Base-by-base conservation (phyloP, 176 grass and related monocot species). In the Triticum timopheevii region DNA sequence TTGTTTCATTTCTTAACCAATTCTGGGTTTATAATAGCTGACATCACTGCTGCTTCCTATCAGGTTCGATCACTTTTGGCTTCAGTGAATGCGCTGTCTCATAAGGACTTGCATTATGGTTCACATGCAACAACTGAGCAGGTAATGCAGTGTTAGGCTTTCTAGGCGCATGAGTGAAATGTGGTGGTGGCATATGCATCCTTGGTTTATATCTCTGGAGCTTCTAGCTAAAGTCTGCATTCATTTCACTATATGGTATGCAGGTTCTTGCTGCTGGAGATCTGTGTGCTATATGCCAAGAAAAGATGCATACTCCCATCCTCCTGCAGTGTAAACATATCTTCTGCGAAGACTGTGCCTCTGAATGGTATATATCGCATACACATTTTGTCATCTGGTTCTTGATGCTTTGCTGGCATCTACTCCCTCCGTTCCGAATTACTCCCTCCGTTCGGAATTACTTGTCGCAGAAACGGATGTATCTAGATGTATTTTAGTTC, bases 51-150 rank as follows among this genome's bases (percentile, higher is more conserved):
- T 85, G 59, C 78, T 67, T 72, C 56, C 65, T 69, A 58, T 58
- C 93, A 98, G 96, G 92, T 95, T 80, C 92, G 92, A 89, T 94
- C 96, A 73, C 95, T 95, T 92, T 87, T 98, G 69, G 83, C 93
- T 69, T 89, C 93, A 82, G 30, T 95, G 80, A 95, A 86, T 81
- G 96, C 92, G 3, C 85, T 98, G 73, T 95, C 93, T 84, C 93
- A 89, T 44, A 95, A 95, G 87, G 92, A 97, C 71, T 80, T 98
- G 77, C 92, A 95, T 88, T 98, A 95, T 86, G 96, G 96, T 50
- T 93, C 90, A 68, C 89, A 84, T 85, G 93, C 96, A 84, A 98
- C 96, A 36, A 91, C 31, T 68, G 96, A 98, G 38, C 96, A 98
- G 91, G 96, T 98, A 98, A 66, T n/a, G 17, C 63, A 68, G 25